Percentiles rank a stretch among this genome's conserved stretches.
phyloP scores from a whole-genome alignment of 768 basidiomycete species.

The Auricularia auricula-judae region DNA sequence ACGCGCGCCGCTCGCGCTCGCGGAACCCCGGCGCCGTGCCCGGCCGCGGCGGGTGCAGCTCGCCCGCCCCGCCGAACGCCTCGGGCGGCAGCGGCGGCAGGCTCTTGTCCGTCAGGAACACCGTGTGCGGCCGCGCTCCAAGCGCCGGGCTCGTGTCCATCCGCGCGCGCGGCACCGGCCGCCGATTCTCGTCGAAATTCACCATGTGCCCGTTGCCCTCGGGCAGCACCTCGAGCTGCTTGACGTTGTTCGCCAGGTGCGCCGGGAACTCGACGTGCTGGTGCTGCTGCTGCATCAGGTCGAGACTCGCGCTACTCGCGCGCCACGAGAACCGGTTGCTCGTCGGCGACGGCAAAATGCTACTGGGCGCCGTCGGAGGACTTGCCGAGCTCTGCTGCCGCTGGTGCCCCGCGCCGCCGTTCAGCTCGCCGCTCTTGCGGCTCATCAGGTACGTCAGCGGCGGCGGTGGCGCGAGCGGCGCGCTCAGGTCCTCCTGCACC shows the following conservation, averaged over 20 bases:
- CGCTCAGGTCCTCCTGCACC: not conserved
- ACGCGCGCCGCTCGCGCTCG: constrained; percentile 34
- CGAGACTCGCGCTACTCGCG: constrained; percentile 4
- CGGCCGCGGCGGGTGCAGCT: constrained; percentile 24
- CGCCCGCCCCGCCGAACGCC: constrained; percentile 12
- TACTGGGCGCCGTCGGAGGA: constrained; percentile 66
- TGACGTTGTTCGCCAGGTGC: constrained; percentile 8
- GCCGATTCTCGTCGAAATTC: not conserved
- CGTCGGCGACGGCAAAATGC: constrained; percentile 61
- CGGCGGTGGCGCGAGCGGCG: constrained; percentile 80
- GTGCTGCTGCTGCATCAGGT: not conserved
- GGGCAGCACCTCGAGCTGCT: not conserved
- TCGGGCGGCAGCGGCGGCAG: constrained; percentile 66
- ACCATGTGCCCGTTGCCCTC: not conserved
- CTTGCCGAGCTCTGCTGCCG: not conserved
- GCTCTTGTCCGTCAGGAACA: constrained; percentile 53
- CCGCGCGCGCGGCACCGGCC: not conserved
- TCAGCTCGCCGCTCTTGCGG: constrained; percentile 15
- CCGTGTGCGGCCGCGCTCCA: constrained; percentile 10
- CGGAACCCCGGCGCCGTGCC: constrained; percentile 3
- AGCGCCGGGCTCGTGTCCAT: constrained; percentile 2
- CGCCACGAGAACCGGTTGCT: constrained; percentile 32
- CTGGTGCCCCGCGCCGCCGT: constrained; percentile 17
- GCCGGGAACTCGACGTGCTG: constrained; percentile 4
- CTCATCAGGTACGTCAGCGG: constrained; percentile 78